phyloP scores from a whole-genome alignment of 2,329 filamentous ascomycete species.

The Aspergillus sp. region DNA sequence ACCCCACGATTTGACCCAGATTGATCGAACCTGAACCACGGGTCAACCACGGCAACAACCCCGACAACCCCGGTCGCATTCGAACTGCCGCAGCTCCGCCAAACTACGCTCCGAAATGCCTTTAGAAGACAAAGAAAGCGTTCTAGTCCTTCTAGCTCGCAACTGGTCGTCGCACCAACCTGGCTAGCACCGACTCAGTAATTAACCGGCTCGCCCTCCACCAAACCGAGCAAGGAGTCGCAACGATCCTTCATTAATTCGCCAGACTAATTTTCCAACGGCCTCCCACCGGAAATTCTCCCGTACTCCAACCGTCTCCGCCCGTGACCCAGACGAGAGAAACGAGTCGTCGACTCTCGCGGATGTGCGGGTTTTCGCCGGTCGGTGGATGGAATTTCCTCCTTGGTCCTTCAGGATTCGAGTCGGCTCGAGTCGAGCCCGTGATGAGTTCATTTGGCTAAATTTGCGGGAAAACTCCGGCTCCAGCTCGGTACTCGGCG shows the following conservation, averaged over 20 bases:
- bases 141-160: constrained; percentile 6
- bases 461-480: constrained; percentile 3
- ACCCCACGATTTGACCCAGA: not conserved
- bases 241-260: constrained; percentile 3
- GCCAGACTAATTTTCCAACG: not conserved
- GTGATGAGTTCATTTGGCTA: not conserved
- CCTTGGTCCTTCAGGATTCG: not conserved
- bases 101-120: not conserved
- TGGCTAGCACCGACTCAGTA: not conserved
- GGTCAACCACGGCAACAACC: not conserved
- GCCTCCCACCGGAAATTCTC: not conserved
- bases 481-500: not conserved
- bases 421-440: constrained; percentile 1
- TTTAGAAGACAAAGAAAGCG: constrained; percentile 10
- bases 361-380: not conserved
- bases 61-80: not conserved
- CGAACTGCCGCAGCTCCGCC: not conserved
- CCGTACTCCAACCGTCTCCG: not conserved
- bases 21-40: constrained; percentile 12
- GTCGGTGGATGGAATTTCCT: not conserved
- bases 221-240: not conserved
- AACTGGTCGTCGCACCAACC: constrained; percentile 4
- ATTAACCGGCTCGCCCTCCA: not conserved
- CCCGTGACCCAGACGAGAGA: not conserved
- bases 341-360: not conserved